phyloP scores from a whole-genome alignment of 345 rosid species.

The Angophora floribunda region DNA sequence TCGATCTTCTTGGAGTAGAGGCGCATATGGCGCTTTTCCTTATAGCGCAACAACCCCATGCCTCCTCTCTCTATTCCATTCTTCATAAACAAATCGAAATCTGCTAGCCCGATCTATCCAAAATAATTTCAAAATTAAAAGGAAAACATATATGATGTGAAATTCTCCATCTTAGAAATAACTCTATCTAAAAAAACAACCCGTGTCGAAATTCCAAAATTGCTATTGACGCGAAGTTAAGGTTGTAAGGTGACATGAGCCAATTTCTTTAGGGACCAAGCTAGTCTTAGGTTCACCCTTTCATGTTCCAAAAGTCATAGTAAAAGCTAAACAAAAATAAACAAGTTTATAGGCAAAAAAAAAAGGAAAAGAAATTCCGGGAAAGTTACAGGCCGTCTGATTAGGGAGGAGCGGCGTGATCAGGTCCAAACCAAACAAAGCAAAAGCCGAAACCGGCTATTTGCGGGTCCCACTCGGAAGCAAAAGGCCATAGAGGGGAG shows the following conservation, averaged over 20 bases:
- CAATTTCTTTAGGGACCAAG: background rate
- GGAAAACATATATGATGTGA: background rate
- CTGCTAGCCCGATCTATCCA: slow-evolving; percentile 59
- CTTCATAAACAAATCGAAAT: slow-evolving; percentile 55
- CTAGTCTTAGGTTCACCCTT: background rate
- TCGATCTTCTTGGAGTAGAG: slow-evolving; percentile 82
- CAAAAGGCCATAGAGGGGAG: background rate
- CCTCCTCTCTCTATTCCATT: slow-evolving; percentile 60
- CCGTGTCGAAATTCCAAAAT: background rate
- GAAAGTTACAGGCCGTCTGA: background rate
- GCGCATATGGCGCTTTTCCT: slow-evolving; percentile 67
- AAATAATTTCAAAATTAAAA: background rate
- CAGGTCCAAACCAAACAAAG: background rate
- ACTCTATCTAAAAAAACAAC: background rate
- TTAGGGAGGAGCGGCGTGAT: background rate
- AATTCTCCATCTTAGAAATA: background rate
- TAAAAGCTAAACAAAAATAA: background rate
- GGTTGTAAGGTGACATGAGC: background rate
- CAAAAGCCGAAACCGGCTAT: background rate
- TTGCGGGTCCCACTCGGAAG: background rate
- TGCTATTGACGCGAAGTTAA: background rate
- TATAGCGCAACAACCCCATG: slow-evolving; percentile 59
- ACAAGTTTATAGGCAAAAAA: background rate
- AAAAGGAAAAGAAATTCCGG: background rate
- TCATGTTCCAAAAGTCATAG: background rate